Evolutionary conservation across 2,329 filamentous ascomycete species (phyloP).

Genomic region (Colletotrichum tropicale): DNA sequence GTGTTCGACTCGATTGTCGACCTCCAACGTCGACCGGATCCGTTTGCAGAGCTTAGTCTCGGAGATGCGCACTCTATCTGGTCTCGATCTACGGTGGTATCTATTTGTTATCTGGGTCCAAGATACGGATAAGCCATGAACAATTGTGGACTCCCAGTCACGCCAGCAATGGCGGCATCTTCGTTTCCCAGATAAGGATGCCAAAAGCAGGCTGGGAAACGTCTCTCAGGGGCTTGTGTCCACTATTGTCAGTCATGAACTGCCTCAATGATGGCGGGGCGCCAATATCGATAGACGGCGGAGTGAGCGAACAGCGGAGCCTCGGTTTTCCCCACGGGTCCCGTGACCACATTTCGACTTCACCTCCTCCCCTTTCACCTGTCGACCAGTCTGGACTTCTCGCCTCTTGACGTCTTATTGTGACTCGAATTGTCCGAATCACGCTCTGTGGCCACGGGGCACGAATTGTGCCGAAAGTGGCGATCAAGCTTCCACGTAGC

Average conservation of each 20-base stretch:
- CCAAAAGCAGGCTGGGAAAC: neutral
- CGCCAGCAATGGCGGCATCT: neutral
- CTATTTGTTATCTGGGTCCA: neutral
- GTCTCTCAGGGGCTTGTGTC: neutral
- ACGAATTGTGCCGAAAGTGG: neutral
- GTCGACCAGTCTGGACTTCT: conserved; percentile 2
- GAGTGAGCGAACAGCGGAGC: neutral
- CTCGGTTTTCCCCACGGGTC: neutral
- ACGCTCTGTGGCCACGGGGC: neutral
- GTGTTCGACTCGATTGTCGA: neutral
- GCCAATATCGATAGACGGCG: neutral
- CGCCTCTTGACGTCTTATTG: neutral
- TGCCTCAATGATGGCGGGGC: neutral
- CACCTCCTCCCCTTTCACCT: neutral
- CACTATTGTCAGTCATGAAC: neutral
- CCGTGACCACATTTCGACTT: neutral
- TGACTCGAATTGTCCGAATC: neutral
- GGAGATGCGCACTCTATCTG: neutral
- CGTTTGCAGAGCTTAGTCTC: neutral
- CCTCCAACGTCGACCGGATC: neutral
- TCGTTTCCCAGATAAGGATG: neutral
- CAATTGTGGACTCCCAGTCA: neutral
- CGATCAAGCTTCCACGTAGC: neutral
- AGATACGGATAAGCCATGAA: neutral
- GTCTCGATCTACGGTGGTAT: neutral